These are phyloP conservation scores for Trichoderma virens DNA, from an alignment of 495 filamentous ascomycete species.

Conservation along the genomic window DNA sequence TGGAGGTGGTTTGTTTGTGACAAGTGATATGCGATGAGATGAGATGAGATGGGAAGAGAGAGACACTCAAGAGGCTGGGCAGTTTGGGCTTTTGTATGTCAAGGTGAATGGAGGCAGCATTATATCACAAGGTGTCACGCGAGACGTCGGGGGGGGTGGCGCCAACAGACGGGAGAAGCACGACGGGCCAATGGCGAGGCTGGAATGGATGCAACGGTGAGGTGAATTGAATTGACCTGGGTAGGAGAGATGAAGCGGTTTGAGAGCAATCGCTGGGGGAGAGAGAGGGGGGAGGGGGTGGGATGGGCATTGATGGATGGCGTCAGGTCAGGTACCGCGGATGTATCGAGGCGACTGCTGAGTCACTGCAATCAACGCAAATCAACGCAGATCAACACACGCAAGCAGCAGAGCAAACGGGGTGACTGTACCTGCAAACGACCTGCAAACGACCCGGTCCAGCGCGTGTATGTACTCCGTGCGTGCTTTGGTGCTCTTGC, in stretches of 20 bases:
- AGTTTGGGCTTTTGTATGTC: slow-evolving; percentile 7
- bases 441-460: too few species aligned
- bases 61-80: not conserved
- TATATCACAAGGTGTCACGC: slow-evolving; percentile 4
- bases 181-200: not conserved
- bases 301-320: too few species aligned
- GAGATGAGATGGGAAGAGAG: not conserved
- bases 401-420: too few species aligned
- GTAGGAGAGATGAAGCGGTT: not conserved
- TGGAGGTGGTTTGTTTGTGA: not conserved
- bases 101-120: too few species aligned
- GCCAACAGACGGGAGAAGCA: not conserved
- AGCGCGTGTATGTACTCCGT: not conserved
- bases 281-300: too few species aligned
- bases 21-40: not conserved
- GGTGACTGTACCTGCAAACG: too few species aligned
- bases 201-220: not conserved
- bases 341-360: too few species aligned
- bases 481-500: not conserved
- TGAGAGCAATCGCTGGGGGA: not conserved
- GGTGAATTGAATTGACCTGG: not conserved
- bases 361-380: too few species aligned
- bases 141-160: slow-evolving; percentile 1
- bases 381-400: too few species aligned
- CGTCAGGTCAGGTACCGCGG: too few species aligned